Evolutionary conservation across 805 yeast species (phyloP), one percentile per base, ranked within the genome.

Genomic region (Hermanozyma aechmeae): DNA sequence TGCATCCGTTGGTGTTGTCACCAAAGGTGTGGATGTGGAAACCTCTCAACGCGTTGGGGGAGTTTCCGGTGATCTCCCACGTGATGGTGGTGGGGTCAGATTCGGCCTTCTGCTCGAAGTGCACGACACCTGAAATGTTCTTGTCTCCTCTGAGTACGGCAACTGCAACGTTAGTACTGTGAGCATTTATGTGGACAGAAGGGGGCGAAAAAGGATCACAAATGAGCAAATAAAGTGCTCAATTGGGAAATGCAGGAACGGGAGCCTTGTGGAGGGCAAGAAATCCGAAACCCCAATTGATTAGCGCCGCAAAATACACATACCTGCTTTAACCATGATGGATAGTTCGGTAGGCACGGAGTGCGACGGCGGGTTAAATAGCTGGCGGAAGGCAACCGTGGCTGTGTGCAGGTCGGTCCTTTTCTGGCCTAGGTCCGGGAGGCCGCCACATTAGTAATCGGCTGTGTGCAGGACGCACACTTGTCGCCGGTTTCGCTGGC

Each of bases 11-110:
- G 65, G 98, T 85, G 77, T 84, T 85, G 71, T 92, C 98, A 68
- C 98, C 98, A 52, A 92, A 92, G 56, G 84, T 80, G 65, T 92
- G 98, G 55, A 92, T 68, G 73, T 92, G 98, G 95, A 92, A 89
- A 30, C 98, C 98, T 64, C 95, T 79, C 56, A 71, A 65, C 29
- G 95, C 89, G 51, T 83, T 79, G 37, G 96, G 68, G 43, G 75
- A 78, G 63, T 86, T 84, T 58, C 98, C 98, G 34, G 74, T 51
- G 54, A 92, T 82, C 50, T 89, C 93, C 77, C 85, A 92, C 14
- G 86, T 46, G 46, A 92, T 71, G 26, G 84, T 79, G 52, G 95
- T 84, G 59, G 94, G 93, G 22, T 73, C 86, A 31, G 67, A 50
- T 58, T 82, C 96, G 28, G 80, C 51, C 28, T 64, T 43, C 71